Evolutionary conservation across 306 rosid genomes (phyloP).

Genomic region (Rosa lucieae): DNA sequence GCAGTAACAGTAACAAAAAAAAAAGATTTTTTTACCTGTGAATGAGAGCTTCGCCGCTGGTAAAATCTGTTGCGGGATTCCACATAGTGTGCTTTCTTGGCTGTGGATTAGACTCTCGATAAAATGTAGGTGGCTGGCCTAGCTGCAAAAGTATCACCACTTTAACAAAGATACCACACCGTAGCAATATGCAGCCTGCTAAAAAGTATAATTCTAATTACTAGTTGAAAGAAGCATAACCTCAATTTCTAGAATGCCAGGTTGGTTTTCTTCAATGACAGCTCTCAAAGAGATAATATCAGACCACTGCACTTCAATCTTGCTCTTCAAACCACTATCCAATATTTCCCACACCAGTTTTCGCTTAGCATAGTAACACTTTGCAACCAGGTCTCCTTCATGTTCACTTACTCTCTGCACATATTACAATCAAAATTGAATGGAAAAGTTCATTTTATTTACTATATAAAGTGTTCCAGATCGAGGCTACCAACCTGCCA

Average conservation of each 20-base stretch:
- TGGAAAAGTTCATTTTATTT: neutral
- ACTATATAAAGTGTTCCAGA: neutral
- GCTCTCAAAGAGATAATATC: conserved; percentile 45
- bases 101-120: conserved; percentile 24
- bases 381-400: conserved; percentile 49
- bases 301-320: conserved; percentile 54
- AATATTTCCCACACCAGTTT: conserved; percentile 67
- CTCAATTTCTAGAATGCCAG: conserved; percentile 46
- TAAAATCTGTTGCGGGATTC: conserved; percentile 30
- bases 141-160: conserved; percentile 24
- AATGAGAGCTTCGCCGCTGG: conserved; percentile 31
- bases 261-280: conserved; percentile 22
- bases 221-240: conserved; percentile 6
- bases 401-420: conserved; percentile 36
- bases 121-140: conserved; percentile 28
- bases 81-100: conserved; percentile 37
- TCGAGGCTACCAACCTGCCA: conserved; percentile 34
- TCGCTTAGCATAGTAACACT: conserved; percentile 50
- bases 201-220: neutral
- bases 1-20: neutral
- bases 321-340: conserved; percentile 38
- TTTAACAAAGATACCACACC: neutral
- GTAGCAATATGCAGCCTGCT: neutral
- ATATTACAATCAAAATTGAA: neutral
- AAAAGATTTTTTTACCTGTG: neutral